Evolutionary conservation across 140 eudicot genomes (phyloP), one percentile per base, ranked within the genome.

Genomic region (Bidens hawaiensis): DNA sequence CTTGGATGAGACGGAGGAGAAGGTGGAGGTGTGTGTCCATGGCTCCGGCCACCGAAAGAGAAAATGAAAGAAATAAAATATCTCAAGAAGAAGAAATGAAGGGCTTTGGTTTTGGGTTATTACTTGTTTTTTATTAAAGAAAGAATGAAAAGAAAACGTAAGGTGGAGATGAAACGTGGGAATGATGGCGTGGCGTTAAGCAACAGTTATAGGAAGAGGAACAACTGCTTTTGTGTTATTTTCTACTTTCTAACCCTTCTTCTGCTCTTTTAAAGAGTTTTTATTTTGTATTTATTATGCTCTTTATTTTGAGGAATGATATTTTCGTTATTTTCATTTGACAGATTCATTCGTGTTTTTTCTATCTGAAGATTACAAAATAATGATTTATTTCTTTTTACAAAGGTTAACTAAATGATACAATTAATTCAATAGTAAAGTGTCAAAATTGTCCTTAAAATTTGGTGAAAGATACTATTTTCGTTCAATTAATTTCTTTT

Each of bases 161-260:
- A 76, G 90, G 84, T 48, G 62, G 72, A 68, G 74, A 81, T 66
- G 61, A 73, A 71, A 62, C 75, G 82, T 65, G 82, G 65, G 63
- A 59, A 47, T 41, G 75, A 73, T 69, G 83, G 79, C 83, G 85
- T 85, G 81, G 86, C 94, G 81, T 85, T 79, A 82, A 85, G 89
- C 89, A 85, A 85, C 86, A 54, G 83, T 73, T 57, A 46, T 43
- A 2, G 4, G 15, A 38, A 38, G 9, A 43, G 12, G 10, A 25
- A 58, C 1, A 7, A 9, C 7, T 9, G 15, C 6, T 49, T 49
- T 49, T 18, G 19, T 13, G 18, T 6, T 19, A 8, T 49, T 48
- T 23, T 1, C 25, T 47, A 1, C 7, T 19, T 48, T 10, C 23
- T 1, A 16, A 0, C 4, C 1, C 51, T 45, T 45, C 17, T 45